A percentile compares a stretch with the other conserved stretches of the same genome.
Evolutionary conservation across 192 early-diverging fungal species (phyloP).

Genomic region (Podila epicladia): DNA sequence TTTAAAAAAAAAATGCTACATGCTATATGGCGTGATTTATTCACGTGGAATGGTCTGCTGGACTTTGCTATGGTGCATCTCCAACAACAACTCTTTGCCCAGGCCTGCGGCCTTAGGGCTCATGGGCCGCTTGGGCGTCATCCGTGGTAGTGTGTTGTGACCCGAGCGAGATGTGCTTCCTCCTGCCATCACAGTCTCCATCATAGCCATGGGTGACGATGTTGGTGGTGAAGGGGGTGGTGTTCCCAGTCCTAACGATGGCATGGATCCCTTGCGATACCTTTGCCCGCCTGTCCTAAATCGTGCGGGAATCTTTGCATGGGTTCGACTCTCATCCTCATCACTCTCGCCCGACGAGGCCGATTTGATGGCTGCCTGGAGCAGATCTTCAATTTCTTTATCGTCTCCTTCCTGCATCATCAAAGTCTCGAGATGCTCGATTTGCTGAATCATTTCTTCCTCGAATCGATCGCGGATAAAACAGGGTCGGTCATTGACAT

Average conservation of each 20-base stretch:
- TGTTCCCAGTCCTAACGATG: slow-evolving; percentile 19
- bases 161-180: not conserved
- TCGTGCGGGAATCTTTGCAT: slow-evolving; percentile 18
- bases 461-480: slow-evolving; percentile 49
- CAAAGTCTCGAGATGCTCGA: slow-evolving; percentile 39
- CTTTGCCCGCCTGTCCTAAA: slow-evolving; percentile 20
- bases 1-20: not conserved
- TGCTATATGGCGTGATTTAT: slow-evolving; percentile 11
- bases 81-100: slow-evolving; percentile 33
- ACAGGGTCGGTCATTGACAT: slow-evolving; percentile 39
- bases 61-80: slow-evolving; percentile 41
- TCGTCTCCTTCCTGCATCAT: slow-evolving; percentile 42
- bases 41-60: slow-evolving; percentile 36
- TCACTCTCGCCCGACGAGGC: slow-evolving; percentile 37
- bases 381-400: slow-evolving; percentile 28
- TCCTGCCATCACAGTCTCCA: slow-evolving; percentile 1
- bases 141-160: slow-evolving; percentile 14
- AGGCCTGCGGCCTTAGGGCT: slow-evolving; percentile 35
- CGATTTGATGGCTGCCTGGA: slow-evolving; percentile 32
- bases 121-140: slow-evolving; percentile 30
- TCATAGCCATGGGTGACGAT: slow-evolving; percentile 14
- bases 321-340: slow-evolving; percentile 22
- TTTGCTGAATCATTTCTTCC: slow-evolving; percentile 50
- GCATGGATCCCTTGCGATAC: slow-evolving; percentile 6
- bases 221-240: slow-evolving; percentile 43